Evolutionary conservation across 2,329 filamentous ascomycete genomes (phyloP).

Genomic region (Trichophyton rubrum): DNA sequence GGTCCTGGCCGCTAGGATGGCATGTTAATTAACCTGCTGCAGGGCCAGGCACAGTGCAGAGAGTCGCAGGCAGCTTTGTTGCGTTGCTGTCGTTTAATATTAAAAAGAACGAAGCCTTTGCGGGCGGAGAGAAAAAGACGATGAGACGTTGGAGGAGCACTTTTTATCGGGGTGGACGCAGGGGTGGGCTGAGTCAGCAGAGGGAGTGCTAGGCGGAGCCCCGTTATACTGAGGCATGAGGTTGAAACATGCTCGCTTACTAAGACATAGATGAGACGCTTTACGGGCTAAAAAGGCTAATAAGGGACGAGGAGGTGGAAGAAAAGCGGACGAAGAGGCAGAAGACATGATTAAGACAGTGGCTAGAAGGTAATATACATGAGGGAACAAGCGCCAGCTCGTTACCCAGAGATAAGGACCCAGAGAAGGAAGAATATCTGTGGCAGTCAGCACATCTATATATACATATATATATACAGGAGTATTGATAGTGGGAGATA

Average conservation of each 20-base stretch:
- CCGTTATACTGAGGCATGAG: not conserved
- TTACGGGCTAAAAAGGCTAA: too few relatives aligned
- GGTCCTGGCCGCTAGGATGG: not conserved
- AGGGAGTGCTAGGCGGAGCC: not conserved
- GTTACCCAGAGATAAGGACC: constrained; percentile 13
- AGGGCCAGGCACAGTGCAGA: not conserved
- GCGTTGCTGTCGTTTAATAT: too few relatives aligned
- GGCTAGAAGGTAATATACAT: not conserved
- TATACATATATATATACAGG: too few relatives aligned
- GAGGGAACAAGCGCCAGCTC: not conserved
- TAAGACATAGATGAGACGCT: not conserved
- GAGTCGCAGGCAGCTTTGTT: too few relatives aligned
- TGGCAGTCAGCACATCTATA: not conserved
- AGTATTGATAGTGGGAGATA: not conserved
- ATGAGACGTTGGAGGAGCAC: not conserved
- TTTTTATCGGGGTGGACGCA: not conserved
- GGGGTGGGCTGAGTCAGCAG: not conserved
- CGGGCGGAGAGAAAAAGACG: too few relatives aligned
- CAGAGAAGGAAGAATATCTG: constrained; percentile 14
- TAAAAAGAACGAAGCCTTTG: too few relatives aligned
- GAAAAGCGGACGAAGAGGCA: not conserved
- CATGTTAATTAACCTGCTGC: not conserved
- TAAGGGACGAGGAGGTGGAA: not conserved
- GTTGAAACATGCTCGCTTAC: not conserved
- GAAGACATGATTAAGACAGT: not conserved